Percentiles rank a stretch among this genome's conserved stretches.
Conservation (phyloP, 768 basidiomycete species). For the Mrakia frigida region DNA sequence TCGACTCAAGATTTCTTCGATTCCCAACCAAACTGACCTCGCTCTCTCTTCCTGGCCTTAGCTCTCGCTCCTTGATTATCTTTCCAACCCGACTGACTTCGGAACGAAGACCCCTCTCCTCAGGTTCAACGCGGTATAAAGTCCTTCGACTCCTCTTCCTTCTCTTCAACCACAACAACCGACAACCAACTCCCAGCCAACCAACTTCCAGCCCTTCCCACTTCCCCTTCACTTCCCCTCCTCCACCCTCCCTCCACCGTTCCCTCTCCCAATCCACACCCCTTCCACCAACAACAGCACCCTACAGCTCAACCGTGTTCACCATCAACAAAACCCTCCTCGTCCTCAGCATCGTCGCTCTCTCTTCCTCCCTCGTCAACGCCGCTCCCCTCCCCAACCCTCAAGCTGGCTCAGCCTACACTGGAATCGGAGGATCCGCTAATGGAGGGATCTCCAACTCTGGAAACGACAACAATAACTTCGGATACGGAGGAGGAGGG, state of each 20-base stretch:
- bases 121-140: too few species aligned
- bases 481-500: not conserved
- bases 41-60: too few species aligned
- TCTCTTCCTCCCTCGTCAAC: not conserved
- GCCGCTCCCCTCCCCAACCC: not conserved
- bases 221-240: not conserved
- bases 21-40: too few species aligned
- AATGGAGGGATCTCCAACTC: conserved; percentile 5
- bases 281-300: not conserved
- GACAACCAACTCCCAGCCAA: too few species aligned
- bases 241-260: not conserved
- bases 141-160: too few species aligned
- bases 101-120: too few species aligned
- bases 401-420: not conserved
- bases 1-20: too few species aligned
- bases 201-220: not conserved
- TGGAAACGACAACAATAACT: not conserved
- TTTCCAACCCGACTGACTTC: too few species aligned
- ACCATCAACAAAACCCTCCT: not conserved
- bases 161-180: too few species aligned
- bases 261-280: too few species aligned
- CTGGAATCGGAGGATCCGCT: conserved; percentile 6
- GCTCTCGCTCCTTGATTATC: too few species aligned
- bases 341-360: conserved; percentile 6
- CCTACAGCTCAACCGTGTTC: too few species aligned